Evolutionary conservation across 176 grass and related monocot species (phyloP).

Genomic region (Musa troglodytarum): DNA sequence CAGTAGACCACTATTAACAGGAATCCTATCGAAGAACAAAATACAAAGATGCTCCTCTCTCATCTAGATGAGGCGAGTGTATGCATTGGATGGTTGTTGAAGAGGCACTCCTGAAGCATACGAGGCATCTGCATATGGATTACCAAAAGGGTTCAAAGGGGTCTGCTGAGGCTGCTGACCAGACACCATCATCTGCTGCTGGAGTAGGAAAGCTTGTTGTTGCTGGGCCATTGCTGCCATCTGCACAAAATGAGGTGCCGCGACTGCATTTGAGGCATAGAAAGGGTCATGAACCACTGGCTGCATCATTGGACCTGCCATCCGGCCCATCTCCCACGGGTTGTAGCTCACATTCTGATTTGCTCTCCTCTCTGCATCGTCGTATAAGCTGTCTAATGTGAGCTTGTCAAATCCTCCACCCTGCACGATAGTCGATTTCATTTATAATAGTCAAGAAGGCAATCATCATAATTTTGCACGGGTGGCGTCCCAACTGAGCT

Average conservation of each 20-base stretch:
- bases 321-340: conserved; percentile 53
- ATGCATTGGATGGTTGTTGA: conserved; percentile 37
- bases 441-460: neutral
- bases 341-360: conserved; percentile 71
- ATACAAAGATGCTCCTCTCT: neutral
- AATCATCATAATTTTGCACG: neutral
- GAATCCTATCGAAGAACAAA: conserved; percentile 8
- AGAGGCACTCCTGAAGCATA: conserved; percentile 38
- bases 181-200: conserved; percentile 78
- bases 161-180: conserved; percentile 27
- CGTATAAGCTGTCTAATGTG: conserved; percentile 80
- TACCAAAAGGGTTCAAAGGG: conserved; percentile 50
- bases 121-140: conserved; percentile 23
- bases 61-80: conserved; percentile 53
- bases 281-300: conserved; percentile 55
- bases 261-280: conserved; percentile 40
- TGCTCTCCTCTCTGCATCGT: conserved; percentile 43
- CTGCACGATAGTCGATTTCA: conserved; percentile 25
- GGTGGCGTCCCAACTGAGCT: neutral
- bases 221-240: conserved; percentile 73
- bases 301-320: conserved; percentile 41
- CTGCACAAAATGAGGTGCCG: conserved; percentile 64
- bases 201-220: conserved; percentile 68
- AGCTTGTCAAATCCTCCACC: conserved; percentile 70
- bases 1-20: conserved; percentile 2